Percentiles rank a stretch among this genome's conserved stretches.
phyloP scores from a whole-genome alignment of 345 rosid species.

The Hibiscus trionum region DNA sequence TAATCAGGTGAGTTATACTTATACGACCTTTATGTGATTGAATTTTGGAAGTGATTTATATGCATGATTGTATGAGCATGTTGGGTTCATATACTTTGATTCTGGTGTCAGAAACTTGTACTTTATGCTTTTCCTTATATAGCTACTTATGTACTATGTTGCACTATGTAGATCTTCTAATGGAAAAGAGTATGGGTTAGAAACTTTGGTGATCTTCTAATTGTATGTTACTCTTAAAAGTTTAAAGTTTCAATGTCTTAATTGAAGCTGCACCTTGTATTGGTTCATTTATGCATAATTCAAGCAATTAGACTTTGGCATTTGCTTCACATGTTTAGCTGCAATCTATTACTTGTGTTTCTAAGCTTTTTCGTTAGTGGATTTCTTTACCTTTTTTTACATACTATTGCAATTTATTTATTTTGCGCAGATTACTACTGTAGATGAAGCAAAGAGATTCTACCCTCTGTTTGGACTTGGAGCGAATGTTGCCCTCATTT shows the following conservation, averaged over 20 bases:
- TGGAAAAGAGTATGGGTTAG: neutral
- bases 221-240: neutral
- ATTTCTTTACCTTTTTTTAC: neutral
- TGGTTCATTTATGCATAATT: neutral
- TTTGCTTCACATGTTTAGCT: neutral
- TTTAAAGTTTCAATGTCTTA: neutral
- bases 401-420: neutral
- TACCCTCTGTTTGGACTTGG: constrained; percentile 94
- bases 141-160: neutral
- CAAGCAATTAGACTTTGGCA: neutral
- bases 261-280: neutral
- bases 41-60: neutral
- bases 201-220: neutral
- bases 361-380: neutral
- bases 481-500: constrained; percentile 82
- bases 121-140: neutral
- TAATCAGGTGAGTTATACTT: constrained; percentile 58
- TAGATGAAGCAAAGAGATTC: constrained; percentile 90
- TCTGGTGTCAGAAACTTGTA: neutral
- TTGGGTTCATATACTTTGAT: neutral
- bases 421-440: constrained; percentile 70
- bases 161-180: neutral
- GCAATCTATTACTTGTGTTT: neutral
- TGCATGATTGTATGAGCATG: neutral
- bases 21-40: neutral